These are phyloP conservation scores for Rhodotorula sp. DNA, from an alignment of 1,284 basidiomycete genomes.

Conservation along the genomic window DNA sequence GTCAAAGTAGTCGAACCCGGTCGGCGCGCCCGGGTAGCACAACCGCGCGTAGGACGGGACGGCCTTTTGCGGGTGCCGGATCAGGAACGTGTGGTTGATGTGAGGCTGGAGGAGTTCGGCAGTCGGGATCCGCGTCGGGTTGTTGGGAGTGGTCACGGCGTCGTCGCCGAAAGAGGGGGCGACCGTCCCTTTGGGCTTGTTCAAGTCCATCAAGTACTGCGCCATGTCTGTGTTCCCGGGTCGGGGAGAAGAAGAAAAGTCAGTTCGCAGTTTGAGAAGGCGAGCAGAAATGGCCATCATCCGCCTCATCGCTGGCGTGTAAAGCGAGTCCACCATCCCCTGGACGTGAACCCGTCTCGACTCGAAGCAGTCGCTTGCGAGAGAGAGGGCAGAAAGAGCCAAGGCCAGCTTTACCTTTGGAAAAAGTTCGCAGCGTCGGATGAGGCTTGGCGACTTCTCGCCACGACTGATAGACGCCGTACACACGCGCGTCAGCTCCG, in stretches of 20 bases:
- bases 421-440: constrained; percentile 32
- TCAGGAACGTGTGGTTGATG: constrained; percentile 71
- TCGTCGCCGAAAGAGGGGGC: constrained; percentile 6
- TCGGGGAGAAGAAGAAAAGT: background rate
- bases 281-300: background rate
- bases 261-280: background rate
- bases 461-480: constrained; percentile 9
- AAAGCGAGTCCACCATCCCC: too few species aligned
- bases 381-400: background rate
- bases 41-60: constrained; percentile 46
- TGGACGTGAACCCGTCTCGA: too few species aligned
- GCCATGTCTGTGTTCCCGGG: constrained; percentile 37
- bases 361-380: too few species aligned
- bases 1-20: constrained; percentile 44
- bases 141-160: constrained; percentile 16
- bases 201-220: constrained; percentile 40
- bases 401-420: constrained; percentile 29
- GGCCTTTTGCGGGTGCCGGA: constrained; percentile 59
- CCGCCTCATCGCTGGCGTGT: too few species aligned
- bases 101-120: constrained; percentile 79
- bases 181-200: constrained; percentile 20
- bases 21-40: constrained; percentile 39
- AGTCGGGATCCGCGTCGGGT: constrained; percentile 42
- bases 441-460: constrained; percentile 29
- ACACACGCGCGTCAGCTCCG: background rate